Evolutionary conservation across 192 early-diverging fungal species (phyloP), one percentile per base, ranked within the genome.

Genomic region (Coemansia sp.): DNA sequence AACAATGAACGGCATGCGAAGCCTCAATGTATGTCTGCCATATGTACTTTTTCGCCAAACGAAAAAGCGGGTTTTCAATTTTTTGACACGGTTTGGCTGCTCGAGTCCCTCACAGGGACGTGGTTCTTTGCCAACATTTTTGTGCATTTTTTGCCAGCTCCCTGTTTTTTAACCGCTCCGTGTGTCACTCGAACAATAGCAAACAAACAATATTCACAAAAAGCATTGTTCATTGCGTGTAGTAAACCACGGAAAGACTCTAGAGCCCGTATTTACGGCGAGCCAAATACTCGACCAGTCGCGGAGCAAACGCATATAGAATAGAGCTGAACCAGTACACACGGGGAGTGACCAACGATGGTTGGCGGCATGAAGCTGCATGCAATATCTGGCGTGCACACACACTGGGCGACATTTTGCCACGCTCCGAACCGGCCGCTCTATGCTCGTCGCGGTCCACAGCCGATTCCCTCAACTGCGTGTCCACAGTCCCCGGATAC

Each of bases 401-500:
- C 1, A 57, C 65, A 6, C 37, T 26, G 0, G 91, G 82, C 19
- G 82, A 80, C 74, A 92, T 48, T 21, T 87, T 87, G n/a, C 85
- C 88, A n/a, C 83, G 77, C 22, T 74, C 80, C 2, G 85, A 86
- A 0, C 74, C 65, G 6, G 49, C 26, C 2, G 7, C 10, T 0
- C 47, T 35, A 29, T 19, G 22, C 29, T 52, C 54, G 8, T 65
- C 52, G 2, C 10, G 3, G 51, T 93, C 91, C 5, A 91, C 81
- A 0, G 90, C 89, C 1, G 89, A 85, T 47, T 67, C 62, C 16
- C 92, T 68, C 49, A 93, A 68, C 6, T 87, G 86, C 0, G 92
- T 93, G n/a, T 74, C 86, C 3, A 93, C 92, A 0, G 90, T 90
- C 1, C 87, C 91, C 10, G 92, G 92, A 61, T 87, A 87, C 0